Percentiles rank a stretch among this genome's conserved stretches.
phyloP scores from a whole-genome alignment of 73 alveolate genomes.

The Tetrahymena malaccensis region DNA sequence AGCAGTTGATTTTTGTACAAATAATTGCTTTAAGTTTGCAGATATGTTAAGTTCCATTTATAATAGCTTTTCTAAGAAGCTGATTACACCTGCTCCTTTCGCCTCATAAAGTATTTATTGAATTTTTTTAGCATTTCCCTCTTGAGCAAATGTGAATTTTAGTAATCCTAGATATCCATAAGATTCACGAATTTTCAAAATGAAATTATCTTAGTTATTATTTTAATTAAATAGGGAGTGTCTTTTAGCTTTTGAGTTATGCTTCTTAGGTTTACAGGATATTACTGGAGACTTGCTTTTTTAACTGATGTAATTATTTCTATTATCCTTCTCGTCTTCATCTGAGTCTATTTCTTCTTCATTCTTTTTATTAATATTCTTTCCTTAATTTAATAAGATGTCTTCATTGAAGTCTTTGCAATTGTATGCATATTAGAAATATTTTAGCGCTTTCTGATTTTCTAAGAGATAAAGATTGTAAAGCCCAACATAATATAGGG shows the following conservation, averaged over 20 bases:
- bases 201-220: background rate
- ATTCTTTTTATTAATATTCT: background rate
- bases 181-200: background rate
- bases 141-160: background rate
- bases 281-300: background rate
- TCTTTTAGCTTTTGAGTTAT: background rate
- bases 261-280: background rate
- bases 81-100: background rate
- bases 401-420: background rate
- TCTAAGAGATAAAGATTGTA: background rate
- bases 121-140: background rate
- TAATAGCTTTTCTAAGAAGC: background rate
- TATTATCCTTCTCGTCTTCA: background rate
- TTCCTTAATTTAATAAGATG: background rate
- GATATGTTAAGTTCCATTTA: background rate
- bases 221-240: background rate
- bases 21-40: background rate
- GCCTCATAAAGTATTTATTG: background rate
- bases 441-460: background rate
- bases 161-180: background rate
- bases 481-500: background rate
- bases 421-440: background rate
- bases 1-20: background rate
- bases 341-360: background rate
- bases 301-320: background rate